Conservation (phyloP, 495 filamentous ascomycete genomes). For the Neurospora tetrasperma region DNA sequence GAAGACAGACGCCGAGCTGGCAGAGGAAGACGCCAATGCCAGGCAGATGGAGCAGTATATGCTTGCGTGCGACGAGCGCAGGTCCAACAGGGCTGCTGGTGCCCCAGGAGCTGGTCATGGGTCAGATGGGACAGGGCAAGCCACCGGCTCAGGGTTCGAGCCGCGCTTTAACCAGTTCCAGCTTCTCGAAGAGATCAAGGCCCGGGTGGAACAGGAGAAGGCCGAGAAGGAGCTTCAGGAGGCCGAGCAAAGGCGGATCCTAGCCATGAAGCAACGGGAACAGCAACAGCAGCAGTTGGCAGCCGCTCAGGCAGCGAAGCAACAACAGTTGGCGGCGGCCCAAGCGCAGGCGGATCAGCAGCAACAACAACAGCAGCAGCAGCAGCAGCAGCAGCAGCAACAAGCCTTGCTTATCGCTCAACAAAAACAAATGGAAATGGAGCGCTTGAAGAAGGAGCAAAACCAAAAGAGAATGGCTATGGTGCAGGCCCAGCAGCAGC, state of each 20-base stretch:
- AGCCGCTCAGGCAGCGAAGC: constrained; percentile 8
- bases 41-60: constrained; percentile 84
- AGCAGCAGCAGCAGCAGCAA: constrained; percentile 26
- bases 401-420: neutral
- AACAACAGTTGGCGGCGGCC: constrained; percentile 30
- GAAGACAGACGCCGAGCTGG: constrained; percentile 86
- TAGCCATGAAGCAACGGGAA: constrained; percentile 27
- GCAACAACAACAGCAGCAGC: constrained; percentile 10
- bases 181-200: constrained; percentile 71
- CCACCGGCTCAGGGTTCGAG: constrained; percentile 60
- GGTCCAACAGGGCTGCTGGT: constrained; percentile 48
- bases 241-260: constrained; percentile 57
- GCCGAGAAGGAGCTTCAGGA: constrained; percentile 61
- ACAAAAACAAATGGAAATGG: neutral
- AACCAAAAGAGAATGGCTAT: constrained; percentile 12
- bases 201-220: constrained; percentile 38
- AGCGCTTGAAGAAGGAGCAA: neutral
- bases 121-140: constrained; percentile 62
- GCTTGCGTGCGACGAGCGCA: constrained; percentile 84
- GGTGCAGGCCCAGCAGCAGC: constrained; percentile 22
- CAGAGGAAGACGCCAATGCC: constrained; percentile 82
- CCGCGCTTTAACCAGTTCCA: constrained; percentile 88
- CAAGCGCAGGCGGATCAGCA: constrained; percentile 24
- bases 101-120: constrained; percentile 49
- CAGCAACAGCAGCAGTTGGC: constrained; percentile 15